Evolutionary conservation across 179 eudicot genomes (phyloP).

Genomic region (Silene vulgaris): DNA sequence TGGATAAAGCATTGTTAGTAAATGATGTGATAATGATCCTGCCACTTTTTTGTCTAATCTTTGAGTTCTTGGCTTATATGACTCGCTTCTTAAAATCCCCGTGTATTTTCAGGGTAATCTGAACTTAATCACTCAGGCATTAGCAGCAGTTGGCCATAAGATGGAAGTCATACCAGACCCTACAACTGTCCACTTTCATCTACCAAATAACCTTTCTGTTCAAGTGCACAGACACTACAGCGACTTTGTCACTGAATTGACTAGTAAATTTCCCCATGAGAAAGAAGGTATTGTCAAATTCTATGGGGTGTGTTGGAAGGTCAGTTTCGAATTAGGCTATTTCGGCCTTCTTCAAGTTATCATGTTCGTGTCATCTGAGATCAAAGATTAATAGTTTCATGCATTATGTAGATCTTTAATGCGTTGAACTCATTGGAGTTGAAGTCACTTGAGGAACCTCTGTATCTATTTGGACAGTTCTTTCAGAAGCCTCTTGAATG

Average conservation of each 20-base stretch:
- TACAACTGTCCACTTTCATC: conserved; percentile 90
- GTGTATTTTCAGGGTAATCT: conserved; percentile 68
- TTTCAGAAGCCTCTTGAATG: conserved; percentile 90
- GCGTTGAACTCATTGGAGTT: conserved; percentile 90
- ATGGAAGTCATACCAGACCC: conserved; percentile 95
- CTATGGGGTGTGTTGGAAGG: conserved; percentile 93
- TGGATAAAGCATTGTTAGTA: too few relatives aligned
- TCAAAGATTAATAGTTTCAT: conserved; percentile 18
- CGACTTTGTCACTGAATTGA: conserved; percentile 66
- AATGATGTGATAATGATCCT: background rate
- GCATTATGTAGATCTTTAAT: conserved; percentile 64
- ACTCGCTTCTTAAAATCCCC: background rate
- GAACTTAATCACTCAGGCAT: conserved; percentile 89
- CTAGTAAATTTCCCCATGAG: conserved; percentile 79
- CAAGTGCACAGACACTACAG: conserved; percentile 77
- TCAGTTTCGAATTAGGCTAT: conserved; percentile 42
- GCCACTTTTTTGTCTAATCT: background rate
- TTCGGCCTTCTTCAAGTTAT: conserved; percentile 23
- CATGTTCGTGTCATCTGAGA: conserved; percentile 8
- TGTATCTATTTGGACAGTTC: conserved; percentile 94
- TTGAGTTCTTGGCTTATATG: background rate
- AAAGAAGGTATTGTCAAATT: conserved; percentile 81
- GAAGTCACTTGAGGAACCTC: conserved; percentile 98
- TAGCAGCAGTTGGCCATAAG: conserved; percentile 86
- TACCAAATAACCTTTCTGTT: conserved; percentile 75